Percentiles rank a stretch among this genome's conserved stretches.
phyloP scores from a whole-genome alignment of 176 grass and related monocot genomes.

The Aechmea fasciata region DNA sequence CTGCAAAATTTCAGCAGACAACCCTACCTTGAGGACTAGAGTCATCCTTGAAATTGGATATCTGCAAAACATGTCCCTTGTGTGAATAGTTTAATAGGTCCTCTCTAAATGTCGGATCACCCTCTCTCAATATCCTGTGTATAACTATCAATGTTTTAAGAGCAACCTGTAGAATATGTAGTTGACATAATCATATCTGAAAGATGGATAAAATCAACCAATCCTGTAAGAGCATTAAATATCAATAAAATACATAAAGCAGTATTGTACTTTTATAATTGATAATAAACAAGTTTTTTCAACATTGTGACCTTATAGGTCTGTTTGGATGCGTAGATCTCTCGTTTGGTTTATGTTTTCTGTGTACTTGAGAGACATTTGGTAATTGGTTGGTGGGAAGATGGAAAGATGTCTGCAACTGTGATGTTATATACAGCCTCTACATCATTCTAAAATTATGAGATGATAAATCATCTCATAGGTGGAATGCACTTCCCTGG shows the following conservation, averaged over 20 bases:
- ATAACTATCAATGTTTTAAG: slow-evolving; percentile 89
- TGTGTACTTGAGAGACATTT: too few relatives aligned
- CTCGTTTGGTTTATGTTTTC: too few relatives aligned
- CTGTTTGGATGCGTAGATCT: too few relatives aligned
- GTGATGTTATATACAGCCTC: too few relatives aligned
- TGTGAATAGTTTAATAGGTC: slow-evolving; percentile 77
- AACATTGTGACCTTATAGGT: too few relatives aligned
- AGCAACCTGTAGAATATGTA: slow-evolving; percentile 52
- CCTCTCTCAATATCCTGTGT: slow-evolving; percentile 77
- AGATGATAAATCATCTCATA: too few relatives aligned
- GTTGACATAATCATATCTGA: background rate
- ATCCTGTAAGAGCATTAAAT: background rate
- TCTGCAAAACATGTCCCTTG: slow-evolving; percentile 68
- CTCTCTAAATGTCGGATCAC: slow-evolving; percentile 74
- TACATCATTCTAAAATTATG: too few relatives aligned
- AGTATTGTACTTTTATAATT: background rate
- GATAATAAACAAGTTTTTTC: too few relatives aligned
- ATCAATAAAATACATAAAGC: background rate
- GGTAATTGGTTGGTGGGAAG: too few relatives aligned
- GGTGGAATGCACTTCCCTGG: too few relatives aligned
- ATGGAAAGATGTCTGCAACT: too few relatives aligned
- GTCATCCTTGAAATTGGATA: slow-evolving; percentile 86
- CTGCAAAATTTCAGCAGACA: background rate
- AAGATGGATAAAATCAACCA: background rate
- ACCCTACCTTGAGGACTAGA: slow-evolving; percentile 70